Percentiles rank a stretch among this genome's conserved stretches.
Conservation (phyloP, 371 early-diverging fungal genomes). For the Mucor mucedo region DNA sequence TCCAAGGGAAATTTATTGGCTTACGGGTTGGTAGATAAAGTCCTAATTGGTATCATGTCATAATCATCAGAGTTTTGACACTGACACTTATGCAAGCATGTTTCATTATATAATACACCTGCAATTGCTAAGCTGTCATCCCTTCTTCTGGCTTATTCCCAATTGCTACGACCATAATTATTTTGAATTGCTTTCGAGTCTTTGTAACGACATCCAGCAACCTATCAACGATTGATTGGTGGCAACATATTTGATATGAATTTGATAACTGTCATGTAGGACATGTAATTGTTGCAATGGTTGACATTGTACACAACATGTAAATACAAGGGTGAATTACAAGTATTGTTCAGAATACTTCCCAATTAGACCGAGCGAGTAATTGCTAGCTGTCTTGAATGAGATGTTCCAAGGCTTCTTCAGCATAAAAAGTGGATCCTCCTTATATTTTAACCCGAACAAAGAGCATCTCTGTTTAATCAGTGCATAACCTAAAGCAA, state of each 20-base stretch:
- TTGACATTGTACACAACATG: too few species aligned
- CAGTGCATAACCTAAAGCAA: background rate
- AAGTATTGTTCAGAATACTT: too few species aligned
- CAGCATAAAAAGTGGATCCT: background rate
- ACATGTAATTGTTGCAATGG: too few species aligned
- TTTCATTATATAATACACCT: slow-evolving; percentile 16
- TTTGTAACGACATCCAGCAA: background rate
- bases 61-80: slow-evolving; percentile 6
- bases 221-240: background rate
- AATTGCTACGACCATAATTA: background rate
- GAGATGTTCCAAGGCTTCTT: background rate
- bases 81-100: slow-evolving; percentile 13
- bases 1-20: background rate
- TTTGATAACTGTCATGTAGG: too few species aligned
- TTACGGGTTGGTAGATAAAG: too few species aligned
- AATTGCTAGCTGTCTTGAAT: background rate
- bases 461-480: background rate
- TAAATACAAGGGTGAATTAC: too few species aligned
- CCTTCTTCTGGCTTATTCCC: slow-evolving; percentile 6
- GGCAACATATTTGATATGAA: background rate
- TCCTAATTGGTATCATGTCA: slow-evolving; percentile 2
- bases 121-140: slow-evolving; percentile 11
- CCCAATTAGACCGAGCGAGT: too few species aligned
- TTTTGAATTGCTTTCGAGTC: background rate
- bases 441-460: slow-evolving; percentile 1